Conservation (phyloP, 306 rosid genomes). For the cucumber (Cucumis sativus) region Cucumber_9930_V3 NC_026660.2:22440001-22440500, state of each 20-base stretch:
- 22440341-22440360: constrained; percentile 85
- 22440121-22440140: not conserved
- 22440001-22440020: not conserved
- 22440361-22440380: constrained; percentile 86
- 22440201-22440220: constrained; percentile 81
- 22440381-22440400: constrained; percentile 52
- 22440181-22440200: constrained; percentile 86
- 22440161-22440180: constrained; percentile 79
- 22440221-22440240: constrained; percentile 87
- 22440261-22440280: constrained; percentile 69
- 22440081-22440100: not conserved
- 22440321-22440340: constrained; percentile 69
- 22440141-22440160: constrained; percentile 66
- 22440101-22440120: not conserved
- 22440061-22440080: not conserved
- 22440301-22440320: constrained; percentile 80
- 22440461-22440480: not conserved
- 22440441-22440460: not conserved
- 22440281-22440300: constrained; percentile 66
- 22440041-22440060: not conserved
- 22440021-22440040: too few species aligned
- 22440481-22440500: not conserved
- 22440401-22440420: not conserved
- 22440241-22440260: constrained; percentile 52
- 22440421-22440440: not conserved